Conservation (phyloP, 495 filamentous ascomycete species). For the Aspergillus asperescens region DNA sequence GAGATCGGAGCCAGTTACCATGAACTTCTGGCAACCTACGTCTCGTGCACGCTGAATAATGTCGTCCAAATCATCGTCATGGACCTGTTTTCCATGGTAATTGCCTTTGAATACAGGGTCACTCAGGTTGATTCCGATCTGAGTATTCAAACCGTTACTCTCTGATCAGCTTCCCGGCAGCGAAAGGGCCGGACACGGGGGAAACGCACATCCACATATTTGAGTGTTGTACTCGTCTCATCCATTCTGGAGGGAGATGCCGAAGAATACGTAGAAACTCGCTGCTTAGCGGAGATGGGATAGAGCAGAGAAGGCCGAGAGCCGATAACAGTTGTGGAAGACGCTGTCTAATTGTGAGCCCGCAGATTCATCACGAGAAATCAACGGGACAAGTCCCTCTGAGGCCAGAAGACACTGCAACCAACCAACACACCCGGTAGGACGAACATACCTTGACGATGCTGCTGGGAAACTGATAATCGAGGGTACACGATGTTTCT, state of each 20-base stretch:
- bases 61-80: constrained; percentile 70
- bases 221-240: constrained; percentile 29
- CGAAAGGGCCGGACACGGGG: not conserved
- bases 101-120: constrained; percentile 79
- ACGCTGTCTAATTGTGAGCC: constrained; percentile 11
- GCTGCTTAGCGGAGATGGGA: not conserved
- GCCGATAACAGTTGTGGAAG: constrained; percentile 8
- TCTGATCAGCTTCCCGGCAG: constrained; percentile 11
- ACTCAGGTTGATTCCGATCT: constrained; percentile 90
- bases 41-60: constrained; percentile 71
- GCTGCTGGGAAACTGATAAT: not conserved
- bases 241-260: constrained; percentile 24
- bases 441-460: constrained; percentile 16
- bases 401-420: not conserved
- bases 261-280: constrained; percentile 9
- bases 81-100: constrained; percentile 76
- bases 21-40: constrained; percentile 78
- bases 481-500: not conserved
- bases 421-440: not conserved
- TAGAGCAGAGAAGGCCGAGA: not conserved
- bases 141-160: constrained; percentile 2
- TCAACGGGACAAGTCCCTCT: not conserved
- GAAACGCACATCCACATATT: constrained; percentile 42
- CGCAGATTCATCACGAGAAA: not conserved
- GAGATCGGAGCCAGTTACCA: constrained; percentile 90